Base-by-base conservation (phyloP, 129 eudicot species). In the Saussurea involucrata region DNA sequence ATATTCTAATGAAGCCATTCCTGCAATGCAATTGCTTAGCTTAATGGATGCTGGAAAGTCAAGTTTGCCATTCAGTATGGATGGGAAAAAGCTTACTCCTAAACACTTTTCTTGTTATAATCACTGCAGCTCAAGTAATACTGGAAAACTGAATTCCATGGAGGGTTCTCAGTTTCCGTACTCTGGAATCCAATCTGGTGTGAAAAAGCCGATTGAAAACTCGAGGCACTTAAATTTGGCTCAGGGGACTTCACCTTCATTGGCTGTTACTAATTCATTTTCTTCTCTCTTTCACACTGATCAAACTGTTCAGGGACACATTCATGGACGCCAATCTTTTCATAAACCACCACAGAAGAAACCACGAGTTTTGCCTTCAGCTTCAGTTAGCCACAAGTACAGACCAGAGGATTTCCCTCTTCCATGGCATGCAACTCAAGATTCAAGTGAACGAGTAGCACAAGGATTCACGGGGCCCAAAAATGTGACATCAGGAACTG, bases 1-100 rank as follows among this genome's bases (percentile, higher is more conserved):
- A 20, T 78, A 83, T 53, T 77, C 88, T 8, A 90, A 87, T 22
- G 98, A 90, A 24, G 75, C 95, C n/a, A 89, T 93, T 55, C 90
- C 98, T 0, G 98, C 98, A 8, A 85, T 93, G 97, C 97, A 93
- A 61, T 80, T 93, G 82, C 88, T 93, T 5, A 88, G 91, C 76
- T 77, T 93, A 46, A 87, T 93, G 95, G 87, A 88, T 57, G 86
- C 86, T 44, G 85, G 93, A 27, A 74, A 65, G 76, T 74, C 91
- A 21, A 82, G 67, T 57, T 31, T 82, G 4, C 80, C 86, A 5
- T 83, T 68, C 11, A 8, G 13, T 77, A 65, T 79, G 32, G 82
- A 63, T n/a, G 27, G 80, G 21, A 81, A 72, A 12, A 78, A 75
- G 42, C 44, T 29, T 20, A 70, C 9, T 37, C 1, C 82, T 12